Percentiles rank a stretch among this genome's conserved stretches.
Conservation (phyloP, 129 eudicot genomes). For the Heracleum sosnowskyi region DNA sequence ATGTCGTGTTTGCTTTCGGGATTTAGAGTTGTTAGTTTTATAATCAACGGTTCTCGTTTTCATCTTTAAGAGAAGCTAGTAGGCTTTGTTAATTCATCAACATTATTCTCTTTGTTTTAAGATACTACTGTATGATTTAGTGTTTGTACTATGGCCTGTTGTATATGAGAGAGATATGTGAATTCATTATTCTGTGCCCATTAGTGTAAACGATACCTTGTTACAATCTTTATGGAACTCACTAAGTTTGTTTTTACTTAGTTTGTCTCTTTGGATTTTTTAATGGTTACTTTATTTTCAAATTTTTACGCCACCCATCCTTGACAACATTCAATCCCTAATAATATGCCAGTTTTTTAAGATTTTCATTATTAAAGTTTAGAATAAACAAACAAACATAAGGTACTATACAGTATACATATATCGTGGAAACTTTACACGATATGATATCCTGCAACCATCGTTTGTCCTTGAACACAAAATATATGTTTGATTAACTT, state of each 20-base stretch:
- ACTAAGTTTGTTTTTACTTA: not conserved
- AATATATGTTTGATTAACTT: not conserved
- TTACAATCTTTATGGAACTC: not conserved
- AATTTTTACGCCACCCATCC: too few species aligned
- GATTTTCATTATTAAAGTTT: too few species aligned
- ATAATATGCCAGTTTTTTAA: too few species aligned
- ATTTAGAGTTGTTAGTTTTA: constrained; percentile 57
- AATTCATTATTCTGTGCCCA: not conserved
- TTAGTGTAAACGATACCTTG: not conserved
- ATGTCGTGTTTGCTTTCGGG: constrained; percentile 60
- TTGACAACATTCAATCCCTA: too few species aligned
- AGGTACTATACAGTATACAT: too few species aligned
- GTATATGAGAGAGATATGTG: not conserved
- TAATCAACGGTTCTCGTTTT: constrained; percentile 63
- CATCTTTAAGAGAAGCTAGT: constrained; percentile 26
- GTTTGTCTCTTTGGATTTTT: too few species aligned
- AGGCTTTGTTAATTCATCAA: constrained; percentile 1
- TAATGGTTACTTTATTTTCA: too few species aligned
- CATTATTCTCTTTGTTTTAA: not conserved
- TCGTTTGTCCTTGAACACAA: too few species aligned
- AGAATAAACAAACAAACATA: too few species aligned
- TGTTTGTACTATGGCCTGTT: not conserved
- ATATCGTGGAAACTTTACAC: too few species aligned
- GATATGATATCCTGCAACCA: too few species aligned
- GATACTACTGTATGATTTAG: too few species aligned